Evolutionary conservation across 139 green algal genomes (phyloP).

Genomic region (Marvania coccoides): DNA sequence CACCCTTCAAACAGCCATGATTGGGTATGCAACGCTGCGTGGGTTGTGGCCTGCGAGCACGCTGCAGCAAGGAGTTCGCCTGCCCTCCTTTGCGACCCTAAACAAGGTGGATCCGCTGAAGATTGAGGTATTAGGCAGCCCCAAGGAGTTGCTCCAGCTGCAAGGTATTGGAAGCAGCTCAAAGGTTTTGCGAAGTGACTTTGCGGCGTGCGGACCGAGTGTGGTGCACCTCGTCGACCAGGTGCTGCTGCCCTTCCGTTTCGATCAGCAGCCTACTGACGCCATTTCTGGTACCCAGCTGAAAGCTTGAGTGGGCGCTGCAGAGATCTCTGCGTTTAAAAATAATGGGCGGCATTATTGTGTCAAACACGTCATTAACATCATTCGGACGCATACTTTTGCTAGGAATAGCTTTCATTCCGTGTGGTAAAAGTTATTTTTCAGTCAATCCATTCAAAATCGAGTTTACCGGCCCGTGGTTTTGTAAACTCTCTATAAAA

Average conservation of each 20-base stretch:
- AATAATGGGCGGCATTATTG: too few species aligned
- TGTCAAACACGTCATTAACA: too few species aligned
- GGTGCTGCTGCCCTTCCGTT: conserved; percentile 33
- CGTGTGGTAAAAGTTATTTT: too few species aligned
- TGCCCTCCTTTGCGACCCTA: conserved; percentile 9
- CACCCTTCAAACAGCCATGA: too few species aligned
- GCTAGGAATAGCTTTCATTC: too few species aligned
- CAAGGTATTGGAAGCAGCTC: conserved; percentile 14
- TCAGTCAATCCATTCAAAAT: too few species aligned
- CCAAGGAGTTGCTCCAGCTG: conserved; percentile 12
- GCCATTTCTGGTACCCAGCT: conserved; percentile 17
- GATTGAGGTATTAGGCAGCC: neutral
- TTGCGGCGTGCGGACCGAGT: conserved; percentile 24
- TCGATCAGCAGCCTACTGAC: conserved; percentile 22
- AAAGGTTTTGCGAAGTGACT: conserved; percentile 18
- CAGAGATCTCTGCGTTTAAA: too few species aligned
- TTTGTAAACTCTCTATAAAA: too few species aligned
- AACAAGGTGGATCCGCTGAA: conserved; percentile 18
- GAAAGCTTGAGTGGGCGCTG: too few species aligned
- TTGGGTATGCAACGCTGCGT: conserved; percentile 8
- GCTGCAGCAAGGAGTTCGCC: neutral
- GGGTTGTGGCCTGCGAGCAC: conserved; percentile 18
- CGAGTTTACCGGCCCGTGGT: too few species aligned
- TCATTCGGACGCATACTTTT: too few species aligned
- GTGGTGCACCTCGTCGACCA: conserved; percentile 29